Conservation (phyloP, 176 grass and related monocot species). For the Tillandsia leiboldiana region DNA sequence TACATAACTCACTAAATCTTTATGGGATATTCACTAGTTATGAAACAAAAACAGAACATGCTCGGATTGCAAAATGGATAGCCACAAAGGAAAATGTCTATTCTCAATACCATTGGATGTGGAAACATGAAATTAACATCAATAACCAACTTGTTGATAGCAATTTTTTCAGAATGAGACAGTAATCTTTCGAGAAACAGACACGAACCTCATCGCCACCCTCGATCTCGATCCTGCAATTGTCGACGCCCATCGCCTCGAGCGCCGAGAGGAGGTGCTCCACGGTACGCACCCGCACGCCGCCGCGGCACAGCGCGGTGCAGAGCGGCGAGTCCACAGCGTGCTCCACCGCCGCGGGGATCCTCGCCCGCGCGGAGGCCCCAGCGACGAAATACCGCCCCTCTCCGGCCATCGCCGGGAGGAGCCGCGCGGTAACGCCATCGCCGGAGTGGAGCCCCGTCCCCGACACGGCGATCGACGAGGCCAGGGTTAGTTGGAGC, state of each 20-base stretch:
- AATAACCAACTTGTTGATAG: too few relatives aligned
- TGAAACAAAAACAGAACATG: too few relatives aligned
- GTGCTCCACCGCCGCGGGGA: constrained; percentile 46
- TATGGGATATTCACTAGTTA: too few relatives aligned
- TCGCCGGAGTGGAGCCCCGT: constrained; percentile 61
- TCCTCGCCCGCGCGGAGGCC: not conserved
- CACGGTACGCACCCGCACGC: constrained; percentile 43
- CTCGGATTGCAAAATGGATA: too few relatives aligned
- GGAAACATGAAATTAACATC: too few relatives aligned
- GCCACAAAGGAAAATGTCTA: too few relatives aligned
- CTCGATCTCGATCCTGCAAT: constrained; percentile 59
- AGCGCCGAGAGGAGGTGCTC: constrained; percentile 86
- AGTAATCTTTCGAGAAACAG: not conserved
- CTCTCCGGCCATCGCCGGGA: constrained; percentile 73
- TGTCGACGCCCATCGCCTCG: constrained; percentile 73
- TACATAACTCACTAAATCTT: not conserved
- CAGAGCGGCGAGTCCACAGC: constrained; percentile 50
- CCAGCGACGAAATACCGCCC: constrained; percentile 61
- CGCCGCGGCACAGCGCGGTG: constrained; percentile 44
- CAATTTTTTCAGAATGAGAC: too few relatives aligned
- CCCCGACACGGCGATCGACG: constrained; percentile 41
- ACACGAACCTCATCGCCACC: constrained; percentile 60
- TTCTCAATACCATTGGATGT: too few relatives aligned
- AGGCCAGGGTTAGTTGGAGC: constrained; percentile 59
- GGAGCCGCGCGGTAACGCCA: constrained; percentile 30